A percentile compares a stretch with the other conserved stretches of the same genome.
These are phyloP conservation scores for Capsella rubella DNA, from an alignment of 441 rosid genomes.

Conservation along the genomic window DNA sequence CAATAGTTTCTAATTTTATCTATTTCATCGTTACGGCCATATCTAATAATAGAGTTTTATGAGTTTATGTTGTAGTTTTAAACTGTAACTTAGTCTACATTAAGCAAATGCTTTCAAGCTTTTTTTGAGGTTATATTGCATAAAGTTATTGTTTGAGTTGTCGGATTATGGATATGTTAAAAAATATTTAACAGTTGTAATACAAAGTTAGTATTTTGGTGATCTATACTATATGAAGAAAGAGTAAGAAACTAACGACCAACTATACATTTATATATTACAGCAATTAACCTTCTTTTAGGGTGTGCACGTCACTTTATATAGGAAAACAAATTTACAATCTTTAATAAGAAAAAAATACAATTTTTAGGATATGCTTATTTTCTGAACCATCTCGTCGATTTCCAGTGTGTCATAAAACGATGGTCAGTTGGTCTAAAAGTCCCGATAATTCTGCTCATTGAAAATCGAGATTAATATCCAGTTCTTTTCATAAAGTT, in stretches of 20 bases:
- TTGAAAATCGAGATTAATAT: no score
- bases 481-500: no score
- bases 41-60: conserved; percentile 4
- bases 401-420: no score
- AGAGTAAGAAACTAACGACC: not conserved
- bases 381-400: no score
- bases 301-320: no score
- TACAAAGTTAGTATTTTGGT: not conserved
- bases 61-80: conserved; percentile 8
- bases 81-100: not conserved
- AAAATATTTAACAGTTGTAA: not conserved
- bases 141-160: not conserved
- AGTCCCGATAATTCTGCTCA: no score
- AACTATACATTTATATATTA: no score
- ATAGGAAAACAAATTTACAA: no score
- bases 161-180: not conserved
- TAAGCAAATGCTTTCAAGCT: not conserved
- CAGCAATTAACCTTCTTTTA: no score
- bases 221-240: not conserved
- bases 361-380: no score
- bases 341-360: no score
- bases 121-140: not conserved
- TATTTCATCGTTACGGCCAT: not conserved
- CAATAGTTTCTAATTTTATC: not conserved
- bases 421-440: no score